A percentile compares a stretch with the other conserved stretches of the same genome.
Evolutionary conservation across 495 filamentous ascomycete species (phyloP).

Genomic region (Lepidopterella palustris): DNA sequence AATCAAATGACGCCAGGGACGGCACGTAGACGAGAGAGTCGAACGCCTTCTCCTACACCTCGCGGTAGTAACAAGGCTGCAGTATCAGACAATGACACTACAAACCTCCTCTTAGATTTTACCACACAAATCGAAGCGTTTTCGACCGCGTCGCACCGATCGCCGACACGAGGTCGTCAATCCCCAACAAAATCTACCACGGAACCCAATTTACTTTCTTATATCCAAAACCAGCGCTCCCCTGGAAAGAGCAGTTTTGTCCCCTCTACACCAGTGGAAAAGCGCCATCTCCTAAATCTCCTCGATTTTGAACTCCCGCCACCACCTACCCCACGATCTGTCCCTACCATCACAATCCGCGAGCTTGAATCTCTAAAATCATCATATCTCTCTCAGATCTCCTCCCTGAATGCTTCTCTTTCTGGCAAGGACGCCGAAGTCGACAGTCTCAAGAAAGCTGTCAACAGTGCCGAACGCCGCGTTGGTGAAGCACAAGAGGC

Average conservation of each 20-base stretch:
- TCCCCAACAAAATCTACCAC: constrained; percentile 43
- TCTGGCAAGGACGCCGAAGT: constrained; percentile 89
- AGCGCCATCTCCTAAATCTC: constrained; percentile 51
- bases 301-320: constrained; percentile 93
- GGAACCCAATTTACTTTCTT: constrained; percentile 41
- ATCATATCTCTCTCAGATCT: constrained; percentile 79
- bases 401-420: constrained; percentile 78
- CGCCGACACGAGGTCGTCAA: constrained; percentile 34
- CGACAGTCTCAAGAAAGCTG: constrained; percentile 71
- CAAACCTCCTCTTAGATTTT: constrained; percentile 80
- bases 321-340: constrained; percentile 79
- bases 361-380: constrained; percentile 92
- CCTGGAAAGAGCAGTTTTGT: constrained; percentile 33
- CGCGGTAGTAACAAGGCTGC: constrained; percentile 34
- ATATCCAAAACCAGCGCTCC: constrained; percentile 41
- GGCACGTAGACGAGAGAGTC: constrained; percentile 36
- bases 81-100: constrained; percentile 46
- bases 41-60: constrained; percentile 56
- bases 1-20: constrained; percentile 34
- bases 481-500: constrained; percentile 79
- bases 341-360: constrained; percentile 83
- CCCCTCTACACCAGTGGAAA: constrained; percentile 44
- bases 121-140: constrained; percentile 67
- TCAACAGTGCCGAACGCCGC: constrained; percentile 83
- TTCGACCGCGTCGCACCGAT: constrained; percentile 32